A percentile compares a stretch with the other conserved stretches of the same genome.
Evolutionary conservation across 805 yeast species (phyloP).

Genomic region (Scheffersomyces amazonensis): DNA sequence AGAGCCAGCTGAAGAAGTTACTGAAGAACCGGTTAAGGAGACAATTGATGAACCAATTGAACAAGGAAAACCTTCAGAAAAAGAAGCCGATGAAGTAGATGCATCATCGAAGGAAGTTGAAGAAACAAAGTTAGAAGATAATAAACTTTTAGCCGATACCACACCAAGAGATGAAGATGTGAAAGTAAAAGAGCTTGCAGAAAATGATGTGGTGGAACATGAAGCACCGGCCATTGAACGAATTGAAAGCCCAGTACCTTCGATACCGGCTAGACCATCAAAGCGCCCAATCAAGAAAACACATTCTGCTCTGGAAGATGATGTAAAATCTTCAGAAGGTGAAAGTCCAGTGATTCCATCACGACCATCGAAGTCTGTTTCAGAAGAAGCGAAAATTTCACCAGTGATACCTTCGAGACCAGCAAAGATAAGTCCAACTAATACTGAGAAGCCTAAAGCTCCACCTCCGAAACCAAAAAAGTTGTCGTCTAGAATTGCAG

Average conservation of each 20-base stretch:
- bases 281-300: background rate
- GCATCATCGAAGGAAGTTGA: background rate
- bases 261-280: background rate
- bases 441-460: slow-evolving; percentile 14
- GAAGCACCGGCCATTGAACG: too few relatives aligned
- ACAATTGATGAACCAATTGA: background rate
- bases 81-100: background rate
- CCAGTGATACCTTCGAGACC: slow-evolving; percentile 8
- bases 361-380: background rate
- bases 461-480: slow-evolving; percentile 76
- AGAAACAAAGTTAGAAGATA: background rate
- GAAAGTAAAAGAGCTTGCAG: background rate
- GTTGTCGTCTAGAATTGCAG: slow-evolving; percentile 75
- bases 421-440: background rate
- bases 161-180: background rate
- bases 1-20: too few relatives aligned
- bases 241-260: too few relatives aligned
- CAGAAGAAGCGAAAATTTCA: background rate
- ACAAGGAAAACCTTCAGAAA: background rate
- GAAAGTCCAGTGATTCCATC: slow-evolving; percentile 2
- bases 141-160: background rate
- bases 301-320: background rate
- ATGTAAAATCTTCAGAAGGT: background rate
- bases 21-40: background rate
- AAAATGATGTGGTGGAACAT: background rate